These are phyloP conservation scores for Buxus sempervirens DNA, from an alignment of 164 flowering plant genomes.

Conservation along the genomic window DNA sequence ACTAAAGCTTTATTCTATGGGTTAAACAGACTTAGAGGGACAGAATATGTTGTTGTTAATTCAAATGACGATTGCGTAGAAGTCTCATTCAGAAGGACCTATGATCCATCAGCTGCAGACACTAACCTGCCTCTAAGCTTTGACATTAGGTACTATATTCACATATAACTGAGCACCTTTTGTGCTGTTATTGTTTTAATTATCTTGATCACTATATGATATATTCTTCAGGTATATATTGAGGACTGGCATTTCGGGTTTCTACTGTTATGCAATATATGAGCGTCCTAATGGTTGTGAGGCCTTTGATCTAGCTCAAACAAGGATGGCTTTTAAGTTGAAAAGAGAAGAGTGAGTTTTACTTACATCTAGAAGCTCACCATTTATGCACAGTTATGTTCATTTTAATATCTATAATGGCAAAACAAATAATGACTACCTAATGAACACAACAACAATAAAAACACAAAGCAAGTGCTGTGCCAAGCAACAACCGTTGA, in stretches of 20 bases:
- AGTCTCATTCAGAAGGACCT: slow-evolving; percentile 44
- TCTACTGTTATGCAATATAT: slow-evolving; percentile 44
- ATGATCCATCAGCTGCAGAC: slow-evolving; percentile 27
- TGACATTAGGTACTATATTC: slow-evolving; percentile 38
- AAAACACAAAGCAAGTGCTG: too few relatives aligned
- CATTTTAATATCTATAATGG: too few relatives aligned
- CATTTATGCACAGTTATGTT: neutral
- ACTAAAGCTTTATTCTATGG: neutral
- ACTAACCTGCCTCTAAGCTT: slow-evolving; percentile 36
- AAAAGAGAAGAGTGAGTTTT: slow-evolving; percentile 34
- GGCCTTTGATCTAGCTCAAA: slow-evolving; percentile 45
- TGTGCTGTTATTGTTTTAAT: neutral
- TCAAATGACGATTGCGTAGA: slow-evolving; percentile 30
- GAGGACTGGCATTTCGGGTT: slow-evolving; percentile 48
- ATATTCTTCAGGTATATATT: slow-evolving; percentile 34
- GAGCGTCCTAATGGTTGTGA: slow-evolving; percentile 37
- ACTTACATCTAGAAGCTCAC: neutral
- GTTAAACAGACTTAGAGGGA: slow-evolving; percentile 33
- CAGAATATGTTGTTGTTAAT: slow-evolving; percentile 29
- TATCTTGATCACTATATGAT: neutral
- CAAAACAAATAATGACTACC: too few relatives aligned
- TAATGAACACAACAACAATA: too few relatives aligned
- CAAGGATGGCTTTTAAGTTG: slow-evolving; percentile 48
- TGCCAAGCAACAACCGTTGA: too few relatives aligned
- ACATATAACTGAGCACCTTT: neutral